These are phyloP conservation scores for Fragaria nilgerrensis DNA, from an alignment of 306 rosid genomes.

Conservation along the genomic window DNA sequence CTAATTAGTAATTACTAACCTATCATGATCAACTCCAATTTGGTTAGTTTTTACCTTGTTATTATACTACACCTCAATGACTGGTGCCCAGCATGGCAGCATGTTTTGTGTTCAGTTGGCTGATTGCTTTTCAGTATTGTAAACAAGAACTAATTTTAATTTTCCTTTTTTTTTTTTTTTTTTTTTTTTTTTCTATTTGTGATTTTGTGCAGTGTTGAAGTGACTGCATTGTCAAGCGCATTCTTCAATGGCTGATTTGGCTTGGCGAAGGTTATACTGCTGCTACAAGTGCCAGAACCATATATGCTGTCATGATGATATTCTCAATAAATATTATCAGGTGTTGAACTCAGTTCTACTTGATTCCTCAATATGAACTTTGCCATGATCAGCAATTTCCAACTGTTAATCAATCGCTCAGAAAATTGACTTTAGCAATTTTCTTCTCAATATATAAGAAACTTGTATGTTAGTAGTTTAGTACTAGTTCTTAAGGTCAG, in stretches of 20 bases:
- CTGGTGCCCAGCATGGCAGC: slow-evolving; percentile 6
- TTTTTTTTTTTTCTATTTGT: slow-evolving; percentile 7
- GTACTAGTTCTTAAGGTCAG: background rate
- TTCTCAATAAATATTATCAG: slow-evolving; percentile 66
- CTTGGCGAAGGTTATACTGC: slow-evolving; percentile 47
- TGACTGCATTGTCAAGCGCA: slow-evolving; percentile 19
- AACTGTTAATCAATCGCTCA: too few species aligned
- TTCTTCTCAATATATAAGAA: too few species aligned
- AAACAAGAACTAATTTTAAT: background rate
- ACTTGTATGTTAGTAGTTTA: too few species aligned
- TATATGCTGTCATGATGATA: slow-evolving; percentile 61
- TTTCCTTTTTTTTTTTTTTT: background rate
- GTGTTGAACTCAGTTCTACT: slow-evolving; percentile 28
- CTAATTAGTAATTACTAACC: background rate
- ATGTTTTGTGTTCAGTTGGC: slow-evolving; percentile 1
- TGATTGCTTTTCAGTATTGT: slow-evolving; percentile 7
- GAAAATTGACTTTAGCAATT: too few species aligned
- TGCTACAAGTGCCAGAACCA: slow-evolving; percentile 71
- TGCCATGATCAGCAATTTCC: background rate
- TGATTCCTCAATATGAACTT: background rate
- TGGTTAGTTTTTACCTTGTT: slow-evolving; percentile 28
- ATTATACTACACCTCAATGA: slow-evolving; percentile 32
- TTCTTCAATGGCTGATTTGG: slow-evolving; percentile 45
- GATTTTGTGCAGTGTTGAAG: slow-evolving; percentile 18
- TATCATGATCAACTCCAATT: slow-evolving; percentile 34